These are phyloP conservation scores for Bipolaris cookei DNA, from an alignment of 2,329 filamentous ascomycete genomes.

Conservation along the genomic window DNA sequence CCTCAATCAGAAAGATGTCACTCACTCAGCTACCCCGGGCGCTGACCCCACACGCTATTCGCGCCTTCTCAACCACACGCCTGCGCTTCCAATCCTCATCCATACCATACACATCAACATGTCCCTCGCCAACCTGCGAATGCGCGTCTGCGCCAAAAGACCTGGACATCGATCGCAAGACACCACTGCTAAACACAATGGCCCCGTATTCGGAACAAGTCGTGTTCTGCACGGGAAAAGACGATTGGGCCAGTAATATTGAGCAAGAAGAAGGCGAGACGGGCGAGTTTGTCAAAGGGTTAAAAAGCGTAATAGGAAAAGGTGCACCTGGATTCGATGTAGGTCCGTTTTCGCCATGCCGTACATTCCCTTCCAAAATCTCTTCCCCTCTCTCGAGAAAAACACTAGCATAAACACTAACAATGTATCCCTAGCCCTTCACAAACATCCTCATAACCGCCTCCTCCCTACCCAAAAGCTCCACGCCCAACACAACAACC, in stretches of 20 bases:
- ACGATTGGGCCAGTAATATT: constrained; percentile 83
- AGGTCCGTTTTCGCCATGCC: constrained; percentile 35
- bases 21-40: constrained; percentile 4
- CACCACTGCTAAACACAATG: constrained; percentile 76
- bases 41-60: background rate
- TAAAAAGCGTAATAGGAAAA: constrained; percentile 63
- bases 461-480: constrained; percentile 65
- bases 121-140: constrained; percentile 76
- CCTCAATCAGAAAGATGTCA: constrained; percentile 3
- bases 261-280: constrained; percentile 72
- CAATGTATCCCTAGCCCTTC: constrained; percentile 67
- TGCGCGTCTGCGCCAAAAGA: constrained; percentile 72
- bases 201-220: constrained; percentile 81
- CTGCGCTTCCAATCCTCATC: constrained; percentile 14
- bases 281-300: constrained; percentile 66
- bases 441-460: constrained; percentile 80
- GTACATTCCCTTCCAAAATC: background rate
- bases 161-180: constrained; percentile 75
- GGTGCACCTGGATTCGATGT: constrained; percentile 56
- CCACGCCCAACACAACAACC: constrained; percentile 51
- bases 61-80: constrained; percentile 12
- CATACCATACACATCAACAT: constrained; percentile 51
- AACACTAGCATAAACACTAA: background rate
- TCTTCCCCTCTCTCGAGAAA: background rate
- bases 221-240: constrained; percentile 78